Conservation (phyloP, 1,284 basidiomycete species). For the Phaffia rhodozyma region DNA sequence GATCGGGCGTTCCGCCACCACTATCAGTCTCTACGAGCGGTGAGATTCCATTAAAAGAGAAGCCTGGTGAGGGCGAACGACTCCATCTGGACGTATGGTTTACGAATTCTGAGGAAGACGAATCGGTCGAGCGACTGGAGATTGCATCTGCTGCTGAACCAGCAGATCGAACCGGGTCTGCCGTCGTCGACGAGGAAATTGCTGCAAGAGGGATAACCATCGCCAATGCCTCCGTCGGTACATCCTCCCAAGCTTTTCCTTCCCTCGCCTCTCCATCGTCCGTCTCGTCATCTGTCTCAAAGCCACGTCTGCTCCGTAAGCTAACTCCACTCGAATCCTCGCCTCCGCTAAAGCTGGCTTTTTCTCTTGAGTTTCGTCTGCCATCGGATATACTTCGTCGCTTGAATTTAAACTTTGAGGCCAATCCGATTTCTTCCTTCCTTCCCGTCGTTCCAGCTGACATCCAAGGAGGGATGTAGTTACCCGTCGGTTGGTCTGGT, state of each 20-base stretch:
- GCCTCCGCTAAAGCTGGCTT: constrained; percentile 4
- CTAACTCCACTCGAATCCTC: constrained; percentile 2
- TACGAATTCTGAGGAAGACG: background rate
- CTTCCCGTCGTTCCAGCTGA: background rate
- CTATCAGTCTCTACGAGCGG: background rate
- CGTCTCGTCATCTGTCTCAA: constrained; percentile 15
- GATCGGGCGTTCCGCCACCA: background rate
- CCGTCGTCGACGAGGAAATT: constrained; percentile 7
- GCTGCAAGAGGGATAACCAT: constrained; percentile 18
- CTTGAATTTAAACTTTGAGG: constrained; percentile 14
- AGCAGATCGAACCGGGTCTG: background rate
- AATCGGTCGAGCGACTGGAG: constrained; percentile 4
- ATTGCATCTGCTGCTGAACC: background rate
- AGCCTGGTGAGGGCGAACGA: background rate
- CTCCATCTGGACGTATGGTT: background rate
- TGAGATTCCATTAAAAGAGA: background rate
- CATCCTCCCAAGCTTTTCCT: constrained; percentile 19
- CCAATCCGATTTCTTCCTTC: constrained; percentile 7
- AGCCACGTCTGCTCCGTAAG: too few species aligned
- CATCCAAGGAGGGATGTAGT: constrained; percentile 17
- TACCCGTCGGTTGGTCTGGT: background rate
- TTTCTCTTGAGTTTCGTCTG: background rate
- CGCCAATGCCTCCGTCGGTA: constrained; percentile 17
- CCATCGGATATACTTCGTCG: constrained; percentile 12
- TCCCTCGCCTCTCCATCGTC: constrained; percentile 16